A percentile compares a stretch with the other conserved stretches of the same genome.
Conservation (phyloP, 176 grass and related monocot genomes). For the Aegilops speltoides region DNA sequence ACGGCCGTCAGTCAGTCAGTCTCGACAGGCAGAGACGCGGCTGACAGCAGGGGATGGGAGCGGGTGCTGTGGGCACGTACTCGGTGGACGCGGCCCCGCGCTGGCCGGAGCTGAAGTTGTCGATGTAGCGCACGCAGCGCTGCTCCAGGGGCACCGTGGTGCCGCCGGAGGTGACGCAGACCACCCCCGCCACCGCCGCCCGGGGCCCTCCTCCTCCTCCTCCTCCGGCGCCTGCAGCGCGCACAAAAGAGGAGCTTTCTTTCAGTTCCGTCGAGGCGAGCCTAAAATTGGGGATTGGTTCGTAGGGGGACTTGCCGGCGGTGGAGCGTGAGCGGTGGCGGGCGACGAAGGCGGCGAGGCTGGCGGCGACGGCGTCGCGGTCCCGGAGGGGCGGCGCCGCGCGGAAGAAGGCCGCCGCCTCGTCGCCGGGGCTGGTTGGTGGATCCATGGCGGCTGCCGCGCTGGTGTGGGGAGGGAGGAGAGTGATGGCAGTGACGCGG, state of each 20-base stretch:
- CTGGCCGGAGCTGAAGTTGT: conserved; percentile 90
- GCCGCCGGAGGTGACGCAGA: conserved; percentile 88
- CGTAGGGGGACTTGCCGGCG: no score
- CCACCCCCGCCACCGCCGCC: conserved; percentile 22
- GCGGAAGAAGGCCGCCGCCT: conserved; percentile 41
- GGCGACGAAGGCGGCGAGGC: conserved; percentile 24
- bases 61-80: neutral
- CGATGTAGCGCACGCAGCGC: conserved; percentile 86
- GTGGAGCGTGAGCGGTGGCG: neutral
- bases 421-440: neutral
- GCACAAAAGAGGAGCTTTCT: neutral
- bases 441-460: no score
- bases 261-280: neutral
- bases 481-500: neutral
- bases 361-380: conserved; percentile 16
- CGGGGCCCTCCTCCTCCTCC: neutral
- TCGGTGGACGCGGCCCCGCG: conserved; percentile 79
- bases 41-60: neutral
- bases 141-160: conserved; percentile 94
- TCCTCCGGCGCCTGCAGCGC: conserved; percentile 18
- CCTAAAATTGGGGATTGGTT: neutral
- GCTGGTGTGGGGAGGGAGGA: neutral
- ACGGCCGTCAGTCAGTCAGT: neutral
- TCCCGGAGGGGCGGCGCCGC: conserved; percentile 40
- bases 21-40: neutral